phyloP scores from a whole-genome alignment of 345 rosid species.

The Corymbia maculata region DNA sequence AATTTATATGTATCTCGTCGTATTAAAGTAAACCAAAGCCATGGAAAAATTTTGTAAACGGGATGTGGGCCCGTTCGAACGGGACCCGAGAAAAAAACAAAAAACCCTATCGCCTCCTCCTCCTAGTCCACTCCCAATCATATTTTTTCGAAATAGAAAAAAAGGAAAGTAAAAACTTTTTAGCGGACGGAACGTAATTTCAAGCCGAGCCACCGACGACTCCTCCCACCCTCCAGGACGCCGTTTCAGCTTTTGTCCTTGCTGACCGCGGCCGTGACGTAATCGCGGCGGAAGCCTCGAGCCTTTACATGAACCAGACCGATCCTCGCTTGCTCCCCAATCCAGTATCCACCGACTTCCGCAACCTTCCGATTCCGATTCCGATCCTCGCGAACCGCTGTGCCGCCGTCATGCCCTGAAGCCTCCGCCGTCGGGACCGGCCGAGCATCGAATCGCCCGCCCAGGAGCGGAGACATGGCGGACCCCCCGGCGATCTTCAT shows the following conservation, averaged over 20 bases:
- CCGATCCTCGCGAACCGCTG: not conserved
- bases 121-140: not conserved
- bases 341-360: not conserved
- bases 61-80: not conserved
- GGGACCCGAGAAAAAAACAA: not conserved
- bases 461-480: conserved; percentile 26
- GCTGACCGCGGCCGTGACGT: not conserved
- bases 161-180: not conserved
- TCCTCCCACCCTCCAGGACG: not conserved
- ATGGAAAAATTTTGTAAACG: not conserved
- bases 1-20: no score
- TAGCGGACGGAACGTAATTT: not conserved
- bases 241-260: not conserved
- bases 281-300: not conserved
- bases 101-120: not conserved
- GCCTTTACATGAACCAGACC: not conserved
- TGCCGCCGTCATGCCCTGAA: not conserved
- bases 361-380: not conserved
- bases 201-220: not conserved
- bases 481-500: conserved; percentile 49
- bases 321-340: not conserved
- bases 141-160: not conserved
- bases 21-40: no score
- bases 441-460: not conserved
- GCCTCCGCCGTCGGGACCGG: not conserved